Percentiles rank a stretch among this genome's conserved stretches.
Evolutionary conservation across 305 asterid species (phyloP).

Genomic region (Fraxinus ornus): DNA sequence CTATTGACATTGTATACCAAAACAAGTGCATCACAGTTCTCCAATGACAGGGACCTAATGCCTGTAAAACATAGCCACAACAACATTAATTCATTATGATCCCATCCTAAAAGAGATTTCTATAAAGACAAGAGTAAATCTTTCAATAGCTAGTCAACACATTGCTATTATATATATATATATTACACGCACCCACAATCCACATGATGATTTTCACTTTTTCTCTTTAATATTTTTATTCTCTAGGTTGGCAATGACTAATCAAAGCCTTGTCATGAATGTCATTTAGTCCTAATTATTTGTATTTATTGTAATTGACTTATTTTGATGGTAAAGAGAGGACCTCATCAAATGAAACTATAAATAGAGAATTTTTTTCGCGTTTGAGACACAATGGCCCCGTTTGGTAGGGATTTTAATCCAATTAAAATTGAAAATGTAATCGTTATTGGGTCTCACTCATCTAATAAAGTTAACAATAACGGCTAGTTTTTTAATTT

Average conservation of each 20-base stretch:
- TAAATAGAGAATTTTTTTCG: neutral
- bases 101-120: neutral
- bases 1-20: slow-evolving; percentile 18
- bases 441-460: too few species aligned
- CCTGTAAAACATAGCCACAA: slow-evolving; percentile 20
- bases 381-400: neutral
- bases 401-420: too few species aligned
- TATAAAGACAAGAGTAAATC: neutral
- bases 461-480: too few species aligned
- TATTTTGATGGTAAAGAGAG: neutral
- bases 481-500: too few species aligned
- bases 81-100: slow-evolving; percentile 6
- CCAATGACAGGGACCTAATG: slow-evolving; percentile 8
- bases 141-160: neutral
- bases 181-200: neutral
- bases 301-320: neutral
- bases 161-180: neutral
- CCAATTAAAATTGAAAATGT: too few species aligned
- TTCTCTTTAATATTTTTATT: neutral
- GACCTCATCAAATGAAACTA: neutral
- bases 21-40: neutral
- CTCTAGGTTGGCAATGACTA: neutral
- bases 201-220: neutral
- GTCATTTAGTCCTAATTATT: neutral
- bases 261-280: neutral